phyloP scores from a whole-genome alignment of 345 rosid genomes.

The Populus davidiana region DNA sequence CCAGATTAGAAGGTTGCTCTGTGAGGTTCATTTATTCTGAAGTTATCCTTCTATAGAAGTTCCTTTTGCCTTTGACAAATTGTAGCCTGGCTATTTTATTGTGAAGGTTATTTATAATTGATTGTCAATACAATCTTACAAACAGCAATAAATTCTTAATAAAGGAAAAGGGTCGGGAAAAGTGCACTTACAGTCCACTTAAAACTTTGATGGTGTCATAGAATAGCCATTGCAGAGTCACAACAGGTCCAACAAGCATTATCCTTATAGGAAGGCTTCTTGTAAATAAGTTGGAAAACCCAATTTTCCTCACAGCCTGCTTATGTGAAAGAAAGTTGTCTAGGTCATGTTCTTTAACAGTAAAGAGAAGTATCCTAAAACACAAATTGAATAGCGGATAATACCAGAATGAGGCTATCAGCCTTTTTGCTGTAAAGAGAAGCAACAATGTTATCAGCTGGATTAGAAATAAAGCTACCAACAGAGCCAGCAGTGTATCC shows the following conservation, averaged over 20 bases:
- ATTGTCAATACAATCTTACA: background rate
- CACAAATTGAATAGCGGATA: background rate
- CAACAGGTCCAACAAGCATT: slow-evolving; percentile 57
- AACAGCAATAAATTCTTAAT: background rate
- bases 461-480: slow-evolving; percentile 55
- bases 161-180: background rate
- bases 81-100: background rate
- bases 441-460: slow-evolving; percentile 59
- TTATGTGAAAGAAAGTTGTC: slow-evolving; percentile 8
- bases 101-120: background rate
- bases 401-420: slow-evolving; percentile 42
- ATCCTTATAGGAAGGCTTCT: slow-evolving; percentile 62
- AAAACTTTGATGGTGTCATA: slow-evolving; percentile 56
- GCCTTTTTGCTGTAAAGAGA: slow-evolving; percentile 54
- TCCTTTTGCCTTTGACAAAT: background rate
- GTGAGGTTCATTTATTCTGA: no score
- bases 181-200: slow-evolving; percentile 52
- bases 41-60: background rate
- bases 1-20: no score
- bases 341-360: background rate
- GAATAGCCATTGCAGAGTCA: slow-evolving; percentile 60
- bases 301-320: slow-evolving; percentile 59
- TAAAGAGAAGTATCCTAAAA: background rate
- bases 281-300: slow-evolving; percentile 52
- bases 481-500: slow-evolving; percentile 74